Conservation (phyloP, 192 early-diverging fungal genomes). For the Jimgerdemannia flammicorona region DNA sequence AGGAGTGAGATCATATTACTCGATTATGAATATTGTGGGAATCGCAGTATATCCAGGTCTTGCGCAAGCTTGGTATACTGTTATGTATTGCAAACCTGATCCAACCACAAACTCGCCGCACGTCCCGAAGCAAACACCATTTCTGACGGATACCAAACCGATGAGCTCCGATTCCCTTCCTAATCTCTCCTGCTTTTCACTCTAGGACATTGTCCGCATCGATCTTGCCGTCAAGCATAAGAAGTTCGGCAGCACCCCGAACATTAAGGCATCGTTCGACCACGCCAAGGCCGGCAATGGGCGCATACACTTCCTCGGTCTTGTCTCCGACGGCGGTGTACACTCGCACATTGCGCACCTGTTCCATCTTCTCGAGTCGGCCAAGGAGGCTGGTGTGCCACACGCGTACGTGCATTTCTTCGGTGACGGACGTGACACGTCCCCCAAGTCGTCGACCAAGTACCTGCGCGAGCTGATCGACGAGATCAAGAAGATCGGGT, state of each 20-base stretch:
- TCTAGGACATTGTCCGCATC: conserved; percentile 96
- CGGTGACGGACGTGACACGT: conserved; percentile 96
- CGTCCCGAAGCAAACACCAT: no score
- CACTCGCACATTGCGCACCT: conserved; percentile 96
- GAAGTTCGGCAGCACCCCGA: conserved; percentile 66
- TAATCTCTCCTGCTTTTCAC: neutral
- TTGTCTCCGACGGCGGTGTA: conserved; percentile 98
- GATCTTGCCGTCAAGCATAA: conserved; percentile 88
- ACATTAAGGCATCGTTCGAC: conserved; percentile 79
- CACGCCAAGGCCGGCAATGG: conserved; percentile 81
- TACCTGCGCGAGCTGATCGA: conserved; percentile 79
- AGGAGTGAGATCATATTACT: conserved; percentile 7
- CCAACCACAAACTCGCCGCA: no score
- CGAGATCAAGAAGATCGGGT: conserved; percentile 57
- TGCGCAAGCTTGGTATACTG: no score
- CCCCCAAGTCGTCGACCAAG: conserved; percentile 78
- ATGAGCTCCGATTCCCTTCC: no score
- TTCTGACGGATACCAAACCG: no score
- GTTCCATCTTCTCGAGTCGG: conserved; percentile 73
- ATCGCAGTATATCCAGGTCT: neutral
- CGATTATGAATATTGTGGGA: neutral
- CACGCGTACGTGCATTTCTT: conserved; percentile 93
- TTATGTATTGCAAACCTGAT: no score
- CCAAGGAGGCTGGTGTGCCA: conserved; percentile 82
- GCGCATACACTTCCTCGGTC: conserved; percentile 90